Evolutionary conservation across 2,329 filamentous ascomycete species (phyloP), one percentile per base, ranked within the genome.

Genomic region (Penicillium brevicompactum): DNA sequence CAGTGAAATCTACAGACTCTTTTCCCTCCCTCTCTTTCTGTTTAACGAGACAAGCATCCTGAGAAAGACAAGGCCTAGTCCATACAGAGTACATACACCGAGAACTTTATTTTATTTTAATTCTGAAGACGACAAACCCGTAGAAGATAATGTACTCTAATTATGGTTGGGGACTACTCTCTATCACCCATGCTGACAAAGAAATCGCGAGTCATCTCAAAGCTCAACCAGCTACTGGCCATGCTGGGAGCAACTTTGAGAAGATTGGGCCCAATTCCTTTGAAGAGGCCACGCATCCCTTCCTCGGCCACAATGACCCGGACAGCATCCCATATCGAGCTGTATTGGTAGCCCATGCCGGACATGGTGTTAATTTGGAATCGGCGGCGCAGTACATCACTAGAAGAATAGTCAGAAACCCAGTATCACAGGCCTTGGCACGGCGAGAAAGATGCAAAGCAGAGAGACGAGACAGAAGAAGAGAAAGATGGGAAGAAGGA

Each of bases 311-410:
- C 74, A 66, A 99, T 99, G 48, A 90, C 85, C 49, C 80, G 84
- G 60, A 99, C 79, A 3, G 94, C 94, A 70, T 96, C 91, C 59
- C 85, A 82, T 42, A 99, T 88, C 6, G 87, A 89, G 68, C 90
- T 92, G 79, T 99, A 99, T 72, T 93, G 86, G 76, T 97, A 97
- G 48, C 94, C 94, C 87, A 99, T 93, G 49, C 94, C 94, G 46
- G 90, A 91, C 94, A 99, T 99, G 51, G 94, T 97, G 76, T 99
- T 99, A 78, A 99, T 94, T 72, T 99, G 94, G 74, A 99, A 99
- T 48, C 94, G 86, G 57, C 94, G 87, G 31, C 94, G 90, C 51
- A 99, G 82, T 2, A 99, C 93, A 71, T 96, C 92, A 71, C 91
- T 94, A 58, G 30, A 46, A 30, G 9, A 16, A 40, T 2, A 27